A percentile compares a stretch with the other conserved stretches of the same genome.
Conservation (phyloP, 148 eudicot genomes). For the Silene uniflora region DNA sequence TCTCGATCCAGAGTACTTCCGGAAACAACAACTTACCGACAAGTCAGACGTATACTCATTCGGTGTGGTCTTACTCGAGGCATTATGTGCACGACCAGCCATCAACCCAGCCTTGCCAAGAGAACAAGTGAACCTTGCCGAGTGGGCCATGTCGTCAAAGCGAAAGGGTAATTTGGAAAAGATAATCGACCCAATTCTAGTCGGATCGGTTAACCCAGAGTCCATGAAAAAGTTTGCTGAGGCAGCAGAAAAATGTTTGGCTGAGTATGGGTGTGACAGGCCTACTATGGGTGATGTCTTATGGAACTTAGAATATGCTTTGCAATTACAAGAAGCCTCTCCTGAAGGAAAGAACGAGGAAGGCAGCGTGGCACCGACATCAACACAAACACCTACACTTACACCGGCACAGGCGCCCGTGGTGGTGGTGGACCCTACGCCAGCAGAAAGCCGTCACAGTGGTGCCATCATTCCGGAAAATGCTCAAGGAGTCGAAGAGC, state of each 20-base stretch:
- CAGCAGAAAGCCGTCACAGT: conserved; percentile 4
- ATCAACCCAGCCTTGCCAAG: conserved; percentile 70
- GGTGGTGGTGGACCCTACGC: neutral
- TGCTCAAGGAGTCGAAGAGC: conserved; percentile 27
- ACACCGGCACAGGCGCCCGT: neutral
- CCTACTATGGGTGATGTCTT: conserved; percentile 93
- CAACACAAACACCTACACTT: neutral
- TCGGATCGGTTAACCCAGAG: conserved; percentile 45
- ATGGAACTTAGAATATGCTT: conserved; percentile 83
- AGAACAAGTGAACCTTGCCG: conserved; percentile 89
- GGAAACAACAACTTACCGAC: conserved; percentile 84
- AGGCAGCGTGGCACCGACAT: conserved; percentile 1
- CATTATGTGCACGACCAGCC: conserved; percentile 75
- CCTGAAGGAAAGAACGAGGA: conserved; percentile 28
- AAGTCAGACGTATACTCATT: conserved; percentile 93
- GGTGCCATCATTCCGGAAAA: conserved; percentile 27
- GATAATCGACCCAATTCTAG: conserved; percentile 57
- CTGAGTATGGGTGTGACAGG: conserved; percentile 80
- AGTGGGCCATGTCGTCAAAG: conserved; percentile 79
- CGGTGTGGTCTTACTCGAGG: conserved; percentile 84
- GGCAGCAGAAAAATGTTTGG: conserved; percentile 86
- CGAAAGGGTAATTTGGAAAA: conserved; percentile 55
- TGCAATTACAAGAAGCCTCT: conserved; percentile 71
- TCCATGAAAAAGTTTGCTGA: conserved; percentile 69
- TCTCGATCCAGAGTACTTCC: conserved; percentile 88